Evolutionary conservation across 2,329 filamentous ascomycete species (phyloP).

Genomic region (Phaeosphaeriaceae sp.): DNA sequence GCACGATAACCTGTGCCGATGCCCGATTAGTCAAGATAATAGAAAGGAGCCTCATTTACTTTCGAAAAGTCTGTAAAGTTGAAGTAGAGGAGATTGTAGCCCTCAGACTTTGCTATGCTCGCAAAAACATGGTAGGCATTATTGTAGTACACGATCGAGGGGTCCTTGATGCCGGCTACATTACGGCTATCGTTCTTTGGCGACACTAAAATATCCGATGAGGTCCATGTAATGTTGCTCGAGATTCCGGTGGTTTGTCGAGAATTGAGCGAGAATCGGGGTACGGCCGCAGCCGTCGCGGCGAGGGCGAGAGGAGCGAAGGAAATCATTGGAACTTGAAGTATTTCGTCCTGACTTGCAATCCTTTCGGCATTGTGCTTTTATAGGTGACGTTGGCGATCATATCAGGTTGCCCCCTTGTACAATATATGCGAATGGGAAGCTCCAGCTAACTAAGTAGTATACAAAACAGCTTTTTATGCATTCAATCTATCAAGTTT

Average conservation of each 20-base stretch:
- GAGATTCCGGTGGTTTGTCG: slow-evolving; percentile 21
- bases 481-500: no score
- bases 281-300: slow-evolving; percentile 16
- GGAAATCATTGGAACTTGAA: slow-evolving; percentile 5
- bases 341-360: no score
- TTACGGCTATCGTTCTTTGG: slow-evolving; percentile 37
- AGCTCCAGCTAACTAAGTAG: no score
- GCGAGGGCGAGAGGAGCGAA: slow-evolving; percentile 14
- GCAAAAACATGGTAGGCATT: slow-evolving; percentile 52
- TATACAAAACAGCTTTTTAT: no score
- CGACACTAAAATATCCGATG: slow-evolving; percentile 30
- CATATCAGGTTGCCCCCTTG: no score
- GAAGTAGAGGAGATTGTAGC: slow-evolving; percentile 52
- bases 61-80: slow-evolving; percentile 48
- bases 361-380: no score
- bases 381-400: no score
- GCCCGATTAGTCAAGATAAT: slow-evolving; percentile 48
- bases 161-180: slow-evolving; percentile 44
- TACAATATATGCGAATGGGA: no score
- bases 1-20: slow-evolving; percentile 52
- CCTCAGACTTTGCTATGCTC: slow-evolving; percentile 43
- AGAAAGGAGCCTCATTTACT: slow-evolving; percentile 42
- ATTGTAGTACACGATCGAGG: slow-evolving; percentile 47
- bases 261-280: background rate
- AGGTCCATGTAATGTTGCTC: slow-evolving; percentile 40